Conservation (phyloP, 1,284 basidiomycete genomes). For the Ceratobasidium sp. region DNA sequence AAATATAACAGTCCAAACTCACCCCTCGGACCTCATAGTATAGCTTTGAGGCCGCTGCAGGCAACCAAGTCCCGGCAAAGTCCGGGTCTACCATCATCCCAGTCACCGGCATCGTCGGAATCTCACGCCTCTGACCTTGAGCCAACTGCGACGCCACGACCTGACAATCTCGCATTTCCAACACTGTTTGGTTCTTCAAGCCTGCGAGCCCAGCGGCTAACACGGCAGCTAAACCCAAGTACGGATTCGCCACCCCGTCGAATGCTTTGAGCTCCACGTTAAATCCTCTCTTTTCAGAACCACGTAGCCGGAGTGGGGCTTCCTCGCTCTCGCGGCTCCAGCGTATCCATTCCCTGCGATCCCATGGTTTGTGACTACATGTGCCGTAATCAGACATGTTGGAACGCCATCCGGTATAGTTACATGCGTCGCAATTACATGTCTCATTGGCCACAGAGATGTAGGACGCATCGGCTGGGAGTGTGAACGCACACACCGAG, state of each 20-base stretch:
- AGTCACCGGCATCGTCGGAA: constrained; percentile 63
- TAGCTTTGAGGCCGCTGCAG: constrained; percentile 64
- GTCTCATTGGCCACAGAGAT: constrained; percentile 71
- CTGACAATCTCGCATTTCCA: constrained; percentile 58
- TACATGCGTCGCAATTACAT: constrained; percentile 79
- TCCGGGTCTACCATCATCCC: constrained; percentile 57
- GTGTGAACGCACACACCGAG: constrained; percentile 67
- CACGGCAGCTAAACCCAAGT: constrained; percentile 65
- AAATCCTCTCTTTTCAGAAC: constrained; percentile 59
- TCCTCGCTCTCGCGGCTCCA: constrained; percentile 75
- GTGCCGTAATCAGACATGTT: no score
- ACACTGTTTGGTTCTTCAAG: constrained; percentile 56
- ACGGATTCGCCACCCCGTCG: constrained; percentile 69
- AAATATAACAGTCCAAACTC: constrained; percentile 34
- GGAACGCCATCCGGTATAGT: no score
- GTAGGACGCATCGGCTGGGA: constrained; percentile 74
- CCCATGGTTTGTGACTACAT: constrained; percentile 72
- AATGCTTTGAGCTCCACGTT: constrained; percentile 75
- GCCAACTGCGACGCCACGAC: constrained; percentile 52
- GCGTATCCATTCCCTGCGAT: constrained; percentile 49
- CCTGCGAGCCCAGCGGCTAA: constrained; percentile 65
- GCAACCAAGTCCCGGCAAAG: constrained; percentile 58
- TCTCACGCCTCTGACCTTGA: constrained; percentile 58
- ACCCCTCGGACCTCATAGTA: constrained; percentile 69
- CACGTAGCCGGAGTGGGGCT: constrained; percentile 71